Evolutionary conservation across 179 eudicot species (phyloP).

Genomic region (Corrigiola litoralis): DNA sequence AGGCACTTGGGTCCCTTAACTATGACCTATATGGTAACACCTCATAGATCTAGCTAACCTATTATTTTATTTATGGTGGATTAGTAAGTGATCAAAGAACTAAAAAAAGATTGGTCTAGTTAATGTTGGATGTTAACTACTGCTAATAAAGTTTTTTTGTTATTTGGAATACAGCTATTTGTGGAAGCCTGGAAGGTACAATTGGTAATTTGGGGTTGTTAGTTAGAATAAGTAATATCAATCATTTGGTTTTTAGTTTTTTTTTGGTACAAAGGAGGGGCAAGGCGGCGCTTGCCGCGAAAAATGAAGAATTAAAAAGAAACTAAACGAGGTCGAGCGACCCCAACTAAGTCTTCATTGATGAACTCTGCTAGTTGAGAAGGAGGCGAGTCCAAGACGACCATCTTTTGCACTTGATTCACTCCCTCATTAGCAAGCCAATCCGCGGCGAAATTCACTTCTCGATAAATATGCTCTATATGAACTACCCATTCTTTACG

Average conservation of each 20-base stretch:
- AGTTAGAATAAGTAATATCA: too few relatives aligned
- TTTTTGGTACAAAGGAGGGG: too few relatives aligned
- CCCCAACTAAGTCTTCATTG: too few relatives aligned
- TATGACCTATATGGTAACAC: slow-evolving; percentile 1
- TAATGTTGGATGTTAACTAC: too few relatives aligned
- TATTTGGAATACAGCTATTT: slow-evolving; percentile 12
- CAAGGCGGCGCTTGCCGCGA: neutral
- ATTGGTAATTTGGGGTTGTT: too few relatives aligned
- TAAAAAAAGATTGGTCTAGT: neutral
- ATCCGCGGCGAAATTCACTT: neutral
- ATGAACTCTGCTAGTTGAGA: too few relatives aligned
- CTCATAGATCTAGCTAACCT: slow-evolving; percentile 12
- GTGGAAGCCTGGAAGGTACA: too few relatives aligned
- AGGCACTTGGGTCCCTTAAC: neutral
- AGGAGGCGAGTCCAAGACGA: neutral
- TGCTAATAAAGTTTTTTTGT: neutral
- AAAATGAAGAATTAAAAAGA: too few relatives aligned
- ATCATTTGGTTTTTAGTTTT: too few relatives aligned
- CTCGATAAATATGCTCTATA: neutral
- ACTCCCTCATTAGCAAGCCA: neutral
- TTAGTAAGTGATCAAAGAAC: neutral
- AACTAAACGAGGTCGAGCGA: neutral
- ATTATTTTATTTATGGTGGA: slow-evolving; percentile 3
- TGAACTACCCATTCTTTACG: neutral
- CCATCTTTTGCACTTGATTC: neutral